Conservation (phyloP, 306 rosid genomes). For the Malus sylvestris region DNA sequence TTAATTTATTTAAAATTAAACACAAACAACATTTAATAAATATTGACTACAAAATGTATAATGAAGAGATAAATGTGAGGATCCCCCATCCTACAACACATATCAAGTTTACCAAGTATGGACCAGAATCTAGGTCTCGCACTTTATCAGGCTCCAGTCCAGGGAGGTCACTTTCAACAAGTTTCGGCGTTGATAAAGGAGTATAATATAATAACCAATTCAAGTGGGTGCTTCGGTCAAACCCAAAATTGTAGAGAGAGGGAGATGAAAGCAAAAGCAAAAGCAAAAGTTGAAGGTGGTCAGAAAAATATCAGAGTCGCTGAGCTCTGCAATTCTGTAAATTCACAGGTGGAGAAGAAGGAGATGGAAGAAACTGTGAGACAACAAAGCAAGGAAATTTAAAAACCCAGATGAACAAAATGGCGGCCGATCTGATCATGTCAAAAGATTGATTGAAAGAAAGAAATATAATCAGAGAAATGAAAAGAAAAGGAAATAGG, state of each 20-base stretch:
- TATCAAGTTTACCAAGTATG: not conserved
- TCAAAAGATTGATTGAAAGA: slow-evolving; percentile 32
- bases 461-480: not conserved
- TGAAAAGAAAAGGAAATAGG: not conserved
- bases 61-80: accelerated
- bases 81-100: not conserved
- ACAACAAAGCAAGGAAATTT: slow-evolving; percentile 22
- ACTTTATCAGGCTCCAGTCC: slow-evolving; percentile 23
- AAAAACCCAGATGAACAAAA: slow-evolving; percentile 38
- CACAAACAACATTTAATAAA: accelerated
- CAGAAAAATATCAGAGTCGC: slow-evolving; percentile 19
- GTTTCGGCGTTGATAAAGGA: slow-evolving; percentile 22
- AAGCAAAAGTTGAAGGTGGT: slow-evolving; percentile 14
- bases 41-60: accelerated
- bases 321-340: slow-evolving; percentile 18
- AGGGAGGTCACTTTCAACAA: slow-evolving; percentile 15
- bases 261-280: slow-evolving; percentile 63
- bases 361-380: not conserved
- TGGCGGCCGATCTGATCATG: slow-evolving; percentile 94
- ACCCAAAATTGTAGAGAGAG: slow-evolving; percentile 36
- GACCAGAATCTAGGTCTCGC: slow-evolving; percentile 25
- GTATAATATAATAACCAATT: slow-evolving; percentile 1
- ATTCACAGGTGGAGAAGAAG: not conserved
- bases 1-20: too few species aligned
- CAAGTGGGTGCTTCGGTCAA: slow-evolving; percentile 58